Evolutionary conservation across 768 basidiomycete species (phyloP).

Genomic region (Boletus bicolor): DNA sequence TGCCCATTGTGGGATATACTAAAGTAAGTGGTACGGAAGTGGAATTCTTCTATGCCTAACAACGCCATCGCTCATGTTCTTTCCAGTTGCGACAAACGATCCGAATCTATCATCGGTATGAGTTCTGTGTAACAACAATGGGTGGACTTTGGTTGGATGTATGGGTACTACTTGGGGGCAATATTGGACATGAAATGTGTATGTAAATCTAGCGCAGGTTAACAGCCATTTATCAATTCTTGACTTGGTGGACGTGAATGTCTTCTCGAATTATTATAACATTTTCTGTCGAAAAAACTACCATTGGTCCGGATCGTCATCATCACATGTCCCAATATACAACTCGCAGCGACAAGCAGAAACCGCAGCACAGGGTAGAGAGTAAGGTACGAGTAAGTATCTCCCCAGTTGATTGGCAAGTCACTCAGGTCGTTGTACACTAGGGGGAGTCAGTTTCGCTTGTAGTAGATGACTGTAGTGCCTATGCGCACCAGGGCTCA

Average conservation of each 20-base stretch:
- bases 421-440: too few relatives aligned
- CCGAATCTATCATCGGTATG: neutral
- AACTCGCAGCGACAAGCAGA: too few relatives aligned
- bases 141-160: too few relatives aligned
- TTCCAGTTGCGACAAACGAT: neutral
- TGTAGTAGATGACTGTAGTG: neutral
- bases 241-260: neutral
- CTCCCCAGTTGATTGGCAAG: too few relatives aligned
- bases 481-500: neutral
- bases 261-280: neutral
- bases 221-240: neutral
- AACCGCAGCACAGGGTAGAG: too few relatives aligned
- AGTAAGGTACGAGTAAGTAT: too few relatives aligned
- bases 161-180: too few relatives aligned
- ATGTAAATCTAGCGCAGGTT: too few relatives aligned
- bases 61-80: neutral
- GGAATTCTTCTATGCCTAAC: neutral
- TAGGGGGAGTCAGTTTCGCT: neutral
- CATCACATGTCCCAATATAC: too few relatives aligned
- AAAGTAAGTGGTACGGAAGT: neutral
- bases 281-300: neutral
- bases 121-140: too few relatives aligned
- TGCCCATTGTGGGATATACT: neutral
- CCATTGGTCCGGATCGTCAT: neutral
- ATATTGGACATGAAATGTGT: too few relatives aligned